phyloP scores from a whole-genome alignment of 2,329 filamentous ascomycete genomes.

The Fusarium tuaranense region DNA sequence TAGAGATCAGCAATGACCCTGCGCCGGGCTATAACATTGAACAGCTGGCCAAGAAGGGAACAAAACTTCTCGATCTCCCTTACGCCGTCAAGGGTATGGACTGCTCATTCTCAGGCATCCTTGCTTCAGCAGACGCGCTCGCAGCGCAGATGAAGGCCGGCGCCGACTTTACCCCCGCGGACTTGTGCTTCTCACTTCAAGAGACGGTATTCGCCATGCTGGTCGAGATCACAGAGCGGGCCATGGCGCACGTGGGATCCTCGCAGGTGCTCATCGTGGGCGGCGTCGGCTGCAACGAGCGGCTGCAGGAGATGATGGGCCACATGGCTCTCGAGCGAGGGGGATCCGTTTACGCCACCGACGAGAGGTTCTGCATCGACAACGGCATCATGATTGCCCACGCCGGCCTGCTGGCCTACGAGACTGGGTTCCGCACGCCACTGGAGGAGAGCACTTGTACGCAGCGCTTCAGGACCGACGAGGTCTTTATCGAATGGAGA shows the following conservation, averaged over 20 bases:
- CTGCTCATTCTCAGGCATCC: constrained; percentile 92
- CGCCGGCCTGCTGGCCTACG: constrained; percentile 87
- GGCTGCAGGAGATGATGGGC: constrained; percentile 98
- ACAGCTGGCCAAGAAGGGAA: constrained; percentile 83
- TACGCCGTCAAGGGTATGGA: constrained; percentile 99
- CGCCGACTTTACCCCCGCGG: constrained; percentile 78
- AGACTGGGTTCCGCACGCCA: constrained; percentile 81
- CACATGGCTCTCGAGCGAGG: constrained; percentile 90
- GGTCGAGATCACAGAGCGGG: constrained; percentile 97
- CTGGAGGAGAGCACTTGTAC: constrained; percentile 88
- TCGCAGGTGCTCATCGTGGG: constrained; percentile 94
- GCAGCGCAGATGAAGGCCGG: constrained; percentile 72
- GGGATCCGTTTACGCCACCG: constrained; percentile 92
- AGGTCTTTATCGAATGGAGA: constrained; percentile 84
- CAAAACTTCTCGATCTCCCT: constrained; percentile 84
- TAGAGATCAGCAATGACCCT: constrained; percentile 93
- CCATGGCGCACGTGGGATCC: constrained; percentile 97
- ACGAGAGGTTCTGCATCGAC: constrained; percentile 98
- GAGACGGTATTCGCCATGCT: constrained; percentile 98
- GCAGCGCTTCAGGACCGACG: constrained; percentile 85
- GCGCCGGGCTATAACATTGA: constrained; percentile 99
- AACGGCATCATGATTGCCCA: constrained; percentile 99
- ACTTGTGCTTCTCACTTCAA: constrained; percentile 94
- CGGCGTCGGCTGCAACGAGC: constrained; percentile 94
- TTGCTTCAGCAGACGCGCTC: constrained; percentile 84